Conservation (phyloP, 1,139 yeast species). For the Nakaseomyces kungkrabaensis region DNA sequence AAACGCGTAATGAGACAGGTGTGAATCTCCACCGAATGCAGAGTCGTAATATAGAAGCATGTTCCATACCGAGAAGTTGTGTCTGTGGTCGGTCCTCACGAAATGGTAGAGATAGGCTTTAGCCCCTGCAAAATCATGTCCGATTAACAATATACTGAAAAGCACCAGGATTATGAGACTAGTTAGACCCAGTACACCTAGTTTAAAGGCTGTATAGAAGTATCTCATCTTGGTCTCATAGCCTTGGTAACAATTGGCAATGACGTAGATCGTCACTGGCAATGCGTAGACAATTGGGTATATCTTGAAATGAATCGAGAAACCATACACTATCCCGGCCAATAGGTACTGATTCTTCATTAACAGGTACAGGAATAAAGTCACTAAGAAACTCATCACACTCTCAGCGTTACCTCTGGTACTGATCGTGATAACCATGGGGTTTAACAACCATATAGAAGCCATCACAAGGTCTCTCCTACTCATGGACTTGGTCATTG, state of each 20-base stretch:
- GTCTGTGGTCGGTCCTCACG: constrained; percentile 80
- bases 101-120: constrained; percentile 69
- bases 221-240: constrained; percentile 1
- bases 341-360: constrained; percentile 30
- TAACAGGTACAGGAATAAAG: constrained; percentile 46
- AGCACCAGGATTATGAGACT: constrained; percentile 35
- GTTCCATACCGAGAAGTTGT: constrained; percentile 85
- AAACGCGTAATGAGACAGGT: constrained; percentile 48
- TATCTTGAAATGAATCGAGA: constrained; percentile 80
- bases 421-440: constrained; percentile 89
- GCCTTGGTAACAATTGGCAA: constrained; percentile 4
- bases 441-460: constrained; percentile 83
- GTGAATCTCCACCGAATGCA: constrained; percentile 19
- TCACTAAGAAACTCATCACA: constrained; percentile 65
- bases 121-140: background rate
- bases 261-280: constrained; percentile 30
- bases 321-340: constrained; percentile 62
- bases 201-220: background rate
- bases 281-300: constrained; percentile 82
- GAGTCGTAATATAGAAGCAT: constrained; percentile 61
- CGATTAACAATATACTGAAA: constrained; percentile 33
- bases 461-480: constrained; percentile 28
- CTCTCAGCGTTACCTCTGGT: constrained; percentile 95
- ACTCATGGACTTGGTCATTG: background rate
- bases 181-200: constrained; percentile 16